Base-by-base conservation (phyloP, 441 rosid species). In the Syzygium syzygioides region DNA sequence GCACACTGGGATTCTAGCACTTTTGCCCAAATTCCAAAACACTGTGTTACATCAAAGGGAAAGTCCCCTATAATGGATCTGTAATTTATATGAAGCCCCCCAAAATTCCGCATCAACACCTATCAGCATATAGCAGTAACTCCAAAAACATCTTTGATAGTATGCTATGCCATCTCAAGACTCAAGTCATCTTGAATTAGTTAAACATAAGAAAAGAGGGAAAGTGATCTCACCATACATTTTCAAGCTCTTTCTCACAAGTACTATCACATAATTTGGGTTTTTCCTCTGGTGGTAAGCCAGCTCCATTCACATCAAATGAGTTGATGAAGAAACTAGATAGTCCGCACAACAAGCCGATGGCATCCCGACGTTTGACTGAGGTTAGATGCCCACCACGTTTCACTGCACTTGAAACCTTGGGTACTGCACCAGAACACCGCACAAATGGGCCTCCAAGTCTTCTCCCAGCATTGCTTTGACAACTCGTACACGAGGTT, bases 231-330 rank as follows among this genome's bases (percentile, higher is more conserved):
- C 99, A 95, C 99, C 99, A 94, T 95, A 95, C 99, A 95, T 97
- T 96, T 97, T 96, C 99, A 94, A 97, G 99, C 96, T 95, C 98
- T 92, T 95, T 96, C 94, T 93, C 98, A 71, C 98, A 96, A 32
- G 90, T 86, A 2, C 91, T 95, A 88, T 97, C 98, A 85, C 99
- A 96, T 20, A 96, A 92, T 87, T 90, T 94, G n/a, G 97, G 97
- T 88, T 96, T 94, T 64, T 96, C 92, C 90, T 96, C 98, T 2
- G 97, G 99, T 30, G 99, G 98, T 88, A 96, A 92, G 59, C 99
- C 97, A 2, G 98, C 99, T 91, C 94, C 95, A 32, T 80, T 87
- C 86, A 96, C 94, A 5, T 88, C 90, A 79, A 88, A 71, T 3
- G 92, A 90, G 60, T 85, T 89, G 80, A 91, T 64, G 54, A 94